Evolutionary conservation across 768 basidiomycete species (phyloP), one percentile per base, ranked within the genome.

Genomic region (Baorangia bicolor): DNA sequence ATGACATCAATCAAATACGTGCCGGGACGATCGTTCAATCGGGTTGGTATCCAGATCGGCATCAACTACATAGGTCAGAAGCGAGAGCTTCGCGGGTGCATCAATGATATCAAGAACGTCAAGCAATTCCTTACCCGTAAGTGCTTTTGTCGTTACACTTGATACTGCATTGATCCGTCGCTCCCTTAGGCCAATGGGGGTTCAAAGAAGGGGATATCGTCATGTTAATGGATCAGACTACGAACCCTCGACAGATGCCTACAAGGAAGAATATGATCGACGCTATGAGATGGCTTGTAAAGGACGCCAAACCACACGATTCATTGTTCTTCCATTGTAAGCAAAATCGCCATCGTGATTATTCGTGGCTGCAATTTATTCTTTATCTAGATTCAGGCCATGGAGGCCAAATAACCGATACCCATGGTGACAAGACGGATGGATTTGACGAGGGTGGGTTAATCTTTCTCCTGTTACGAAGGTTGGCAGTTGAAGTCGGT

Each of bases 321-420:
- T 85, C 89, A 3, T 72, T 92, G 3, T 90, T 91, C 68, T 85
- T 92, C 63, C 90, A 92, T 59, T 92, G 85, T 73, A 53, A 53
- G 72, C 41, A 33, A 41, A 20, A 7, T 27, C 7, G 0, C 2
- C 21, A 35, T 13, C 7, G 18, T 39, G 11, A 28, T 30, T 20
- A 25, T 35, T 38, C 8, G 20, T 30, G 14, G 7, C 1, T 33
- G 7, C 3, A 51, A 25, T 20, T 33, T 40, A 8, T 37, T 41
- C 5, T 40, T 44, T n/a, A 12, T 51, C 25, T 53, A 90, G 89
- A 92, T 72, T 96, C 94, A 1, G 96, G 95, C 0, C 95, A 98
- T 64, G 96, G 97, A n/a, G 96, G 94, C 11, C 94, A 95, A 67
- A 86, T 87, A 3, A 78, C 77, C 51, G 94, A 97, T 71, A 57